Percentiles rank a stretch among this genome's conserved stretches.
Evolutionary conservation across 129 eudicot genomes (phyloP).

Genomic region (Tanacetum coccineum): DNA sequence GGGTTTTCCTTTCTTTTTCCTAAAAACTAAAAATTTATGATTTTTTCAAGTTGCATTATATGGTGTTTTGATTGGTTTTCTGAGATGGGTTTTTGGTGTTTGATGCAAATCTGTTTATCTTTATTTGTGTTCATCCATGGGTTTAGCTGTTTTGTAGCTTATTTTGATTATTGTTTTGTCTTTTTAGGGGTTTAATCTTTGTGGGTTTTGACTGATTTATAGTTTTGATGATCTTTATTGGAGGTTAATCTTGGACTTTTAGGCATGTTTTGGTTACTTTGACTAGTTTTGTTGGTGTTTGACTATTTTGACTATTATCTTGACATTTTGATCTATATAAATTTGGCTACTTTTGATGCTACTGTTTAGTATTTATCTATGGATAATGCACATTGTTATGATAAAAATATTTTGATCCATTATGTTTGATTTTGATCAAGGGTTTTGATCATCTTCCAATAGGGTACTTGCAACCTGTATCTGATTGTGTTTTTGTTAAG

Average conservation of each 20-base stretch:
- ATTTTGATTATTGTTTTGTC: constrained; percentile 21
- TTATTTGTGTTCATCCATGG: neutral
- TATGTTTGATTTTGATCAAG: constrained; percentile 13
- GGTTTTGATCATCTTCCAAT: constrained; percentile 11
- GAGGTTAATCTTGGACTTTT: constrained; percentile 8
- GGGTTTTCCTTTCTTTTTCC: constrained; percentile 16
- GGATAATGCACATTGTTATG: constrained; percentile 20
- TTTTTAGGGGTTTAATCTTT: constrained; percentile 27
- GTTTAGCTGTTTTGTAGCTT: neutral
- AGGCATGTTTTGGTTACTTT: constrained; percentile 22
- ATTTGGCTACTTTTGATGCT: constrained; percentile 13
- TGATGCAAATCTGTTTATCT: too few species aligned
- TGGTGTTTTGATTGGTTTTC: constrained; percentile 22
- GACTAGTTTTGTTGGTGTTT: constrained; percentile 25
- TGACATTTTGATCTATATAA: constrained; percentile 18
- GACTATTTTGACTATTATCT: constrained; percentile 22
- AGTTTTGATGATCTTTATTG: constrained; percentile 2
- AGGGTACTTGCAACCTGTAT: constrained; percentile 15
- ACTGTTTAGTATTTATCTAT: neutral
- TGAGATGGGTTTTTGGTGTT: constrained; percentile 11
- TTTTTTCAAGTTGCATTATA: too few species aligned
- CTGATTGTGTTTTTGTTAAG: constrained; percentile 15
- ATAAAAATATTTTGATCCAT: neutral
- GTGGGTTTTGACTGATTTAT: constrained; percentile 20
- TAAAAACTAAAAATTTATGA: too few species aligned